Base-by-base conservation (phyloP, 768 basidiomycete genomes). In the Candolleomyces aberdarensis region DNA sequence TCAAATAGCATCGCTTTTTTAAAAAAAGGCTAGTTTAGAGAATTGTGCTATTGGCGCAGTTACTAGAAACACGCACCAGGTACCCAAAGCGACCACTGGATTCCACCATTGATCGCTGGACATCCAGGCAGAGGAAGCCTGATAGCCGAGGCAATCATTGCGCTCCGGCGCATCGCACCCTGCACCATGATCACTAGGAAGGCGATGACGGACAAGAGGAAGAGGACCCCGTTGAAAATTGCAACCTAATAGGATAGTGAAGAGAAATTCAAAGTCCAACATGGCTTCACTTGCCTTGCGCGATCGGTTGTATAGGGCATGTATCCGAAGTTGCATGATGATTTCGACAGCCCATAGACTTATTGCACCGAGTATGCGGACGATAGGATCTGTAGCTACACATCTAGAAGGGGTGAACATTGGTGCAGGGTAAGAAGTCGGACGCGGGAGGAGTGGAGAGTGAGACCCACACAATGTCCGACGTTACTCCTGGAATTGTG, bases 321-420 rank as follows among this genome's bases (percentile, higher is more conserved):
- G 80, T 20, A 82, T 70, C 9, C 80, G 71, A 20, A 82, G 62
- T 65, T 80, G 79, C 77, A 83, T 79, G 59, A 81, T 69, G 17
- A 82, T 78, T 65, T 83, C 79, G 15, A 83, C 72, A 29, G 78
- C 74, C 80, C 81, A 82, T 6, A 83, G 67, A 39, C 74, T 76
- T 31, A 81, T 69, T 1, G 77, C 80, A 8, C 81, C 80, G 5
- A 74, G 73, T 10, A 80, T 66, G 4, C 79, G 75, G 39, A 72
- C 79, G 17, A 76, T 72, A 5, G 79, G 73, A 62, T 80, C 80
- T 69, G 77, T 77, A 2, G 72, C 76, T 15, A 80, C 69, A 59
- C 80, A 82, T 41, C 81, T 81, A 39, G 15, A 19, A 17, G 13
- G 20, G 8, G 20, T 48, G 32, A 5, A 26, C 26, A 26, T 26